Evolutionary conservation across 208 protist genomes (phyloP), one percentile per base, ranked within the genome.

Genomic region (Lotmaria passim): DNA sequence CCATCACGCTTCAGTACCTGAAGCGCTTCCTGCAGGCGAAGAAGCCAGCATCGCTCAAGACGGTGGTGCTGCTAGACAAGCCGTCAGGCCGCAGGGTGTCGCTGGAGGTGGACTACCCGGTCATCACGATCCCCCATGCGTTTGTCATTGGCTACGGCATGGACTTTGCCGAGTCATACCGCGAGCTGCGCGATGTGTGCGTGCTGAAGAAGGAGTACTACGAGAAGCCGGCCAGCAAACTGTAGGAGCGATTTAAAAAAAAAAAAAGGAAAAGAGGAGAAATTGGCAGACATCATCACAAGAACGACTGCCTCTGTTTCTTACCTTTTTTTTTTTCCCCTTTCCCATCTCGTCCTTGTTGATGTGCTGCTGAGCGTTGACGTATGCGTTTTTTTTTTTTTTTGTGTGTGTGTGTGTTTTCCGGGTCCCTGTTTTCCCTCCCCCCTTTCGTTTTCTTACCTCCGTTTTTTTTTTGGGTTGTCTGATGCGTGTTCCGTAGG

Each of bases 101-200:
- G 4, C 36, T 83, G 23, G 36, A 67, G 14, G 75, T 79, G 12
- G 87, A 98, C 62, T 98, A 94, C 75, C 59, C 79, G 14, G 82
- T 96, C 24, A 74, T 85, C 43, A 70, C 50, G 23, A 81, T 98
- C 17, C 82, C 84, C 0, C 60, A 93, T 47, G 76, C 39, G 21
- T 96, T 96, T 73, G 89, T 97, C 23, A 79, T 98, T 47, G 94
- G 94, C 69, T 98, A 98, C 76, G 94, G 94, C 39, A 69, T 98
- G 30, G 94, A 98, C 78, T 98, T 86, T 59, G 85, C 78, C 17
- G 89, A 96, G 71, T 28, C 73, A 17, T 96, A 87, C 78, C 78
- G 94, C 36, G 86, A 90, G 71, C 62, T 98, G 56, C 87, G 85
- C 31, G 87, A 95, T 56, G 82, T 97, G 43, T 78, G 78, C 47